These are phyloP conservation scores for Rhodotorula toruloides DNA, from an alignment of 768 basidiomycete genomes.

Conservation along the genomic window DNA sequence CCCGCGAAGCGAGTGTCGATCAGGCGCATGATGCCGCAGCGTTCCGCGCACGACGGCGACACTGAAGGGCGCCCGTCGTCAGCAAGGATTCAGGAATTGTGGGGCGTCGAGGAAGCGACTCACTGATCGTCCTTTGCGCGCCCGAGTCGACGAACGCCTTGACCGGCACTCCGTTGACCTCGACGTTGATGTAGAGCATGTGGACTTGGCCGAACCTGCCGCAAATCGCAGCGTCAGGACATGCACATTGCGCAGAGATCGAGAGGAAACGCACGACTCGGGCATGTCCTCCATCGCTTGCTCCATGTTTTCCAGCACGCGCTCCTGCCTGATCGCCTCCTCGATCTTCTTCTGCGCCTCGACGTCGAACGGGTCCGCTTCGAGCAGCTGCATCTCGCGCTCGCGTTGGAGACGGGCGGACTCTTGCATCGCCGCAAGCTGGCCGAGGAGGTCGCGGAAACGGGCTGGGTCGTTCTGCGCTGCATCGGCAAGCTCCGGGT, in stretches of 20 bases:
- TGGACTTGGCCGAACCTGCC: slow-evolving; percentile 76
- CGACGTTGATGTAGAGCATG: slow-evolving; percentile 93
- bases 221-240: slow-evolving; percentile 28
- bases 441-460: slow-evolving; percentile 66
- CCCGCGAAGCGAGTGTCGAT: slow-evolving; percentile 81
- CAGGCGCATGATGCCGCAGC: slow-evolving; percentile 77
- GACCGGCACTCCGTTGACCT: slow-evolving; percentile 82
- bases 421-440: slow-evolving; percentile 41
- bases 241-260: background rate
- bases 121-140: slow-evolving; percentile 94
- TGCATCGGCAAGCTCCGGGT: slow-evolving; percentile 76
- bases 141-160: slow-evolving; percentile 99
- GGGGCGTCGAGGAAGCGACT: slow-evolving; percentile 44
- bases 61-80: slow-evolving; percentile 2
- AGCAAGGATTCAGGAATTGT: no score
- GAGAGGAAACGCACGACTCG: slow-evolving; percentile 50
- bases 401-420: slow-evolving; percentile 56
- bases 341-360: slow-evolving; percentile 91
- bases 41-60: slow-evolving; percentile 17
- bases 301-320: slow-evolving; percentile 83
- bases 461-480: slow-evolving; percentile 62
- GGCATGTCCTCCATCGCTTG: slow-evolving; percentile 69
- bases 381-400: slow-evolving; percentile 56
- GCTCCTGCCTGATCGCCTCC: slow-evolving; percentile 82
- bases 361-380: slow-evolving; percentile 82